Base-by-base conservation (phyloP, 495 filamentous ascomycete species). In the Pseudotulostoma volvatum region DNA sequence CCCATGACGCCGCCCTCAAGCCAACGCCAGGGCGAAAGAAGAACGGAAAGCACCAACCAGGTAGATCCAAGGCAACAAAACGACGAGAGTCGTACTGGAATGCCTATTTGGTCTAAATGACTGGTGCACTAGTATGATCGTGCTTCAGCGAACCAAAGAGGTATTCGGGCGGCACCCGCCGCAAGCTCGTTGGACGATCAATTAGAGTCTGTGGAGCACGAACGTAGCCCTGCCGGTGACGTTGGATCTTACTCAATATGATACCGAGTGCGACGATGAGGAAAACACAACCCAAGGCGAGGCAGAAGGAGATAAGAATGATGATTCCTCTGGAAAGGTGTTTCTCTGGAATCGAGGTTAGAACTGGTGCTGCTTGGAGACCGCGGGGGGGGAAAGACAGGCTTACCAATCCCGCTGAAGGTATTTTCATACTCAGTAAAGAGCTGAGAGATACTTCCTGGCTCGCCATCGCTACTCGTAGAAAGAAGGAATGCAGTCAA, bases 251-350 rank as follows among this genome's bases (percentile, higher is more conserved):
- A 53, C 93, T 87, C 20, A 84, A 64, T 39, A 93, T 61, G 39
- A 96, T 70, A 40, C 90, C 90, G 19, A 75, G 70, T 16, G 83
- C 71, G 39, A 99, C 86, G 35, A 99, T 74, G 31, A 94, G 64
- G 58, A 95, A 82, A 51, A 87, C 83, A 42, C 87, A 72, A 34
- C 68, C 86, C 5, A 96, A 73, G 0, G 90, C 77, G 43, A 90
- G 83, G 34, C 80, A 93, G 39, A 99, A 78, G n/a, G 76, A 79
- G 34, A 99, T 87, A 20, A 99, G 70, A 11, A 95, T 81, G 20
- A 95, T 71, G 44, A 93, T 87, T 25, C 84, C 92, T 42, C 81
- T 68, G 7, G 84, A 81, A 43, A 90, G 71, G 52, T 73, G 67
- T 42, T 63, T 54, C 44, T 57, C 73, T 70, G 50, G 31, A 4